Base-by-base conservation (phyloP, 306 rosid genomes). In the Canavalia gladiata region DNA sequence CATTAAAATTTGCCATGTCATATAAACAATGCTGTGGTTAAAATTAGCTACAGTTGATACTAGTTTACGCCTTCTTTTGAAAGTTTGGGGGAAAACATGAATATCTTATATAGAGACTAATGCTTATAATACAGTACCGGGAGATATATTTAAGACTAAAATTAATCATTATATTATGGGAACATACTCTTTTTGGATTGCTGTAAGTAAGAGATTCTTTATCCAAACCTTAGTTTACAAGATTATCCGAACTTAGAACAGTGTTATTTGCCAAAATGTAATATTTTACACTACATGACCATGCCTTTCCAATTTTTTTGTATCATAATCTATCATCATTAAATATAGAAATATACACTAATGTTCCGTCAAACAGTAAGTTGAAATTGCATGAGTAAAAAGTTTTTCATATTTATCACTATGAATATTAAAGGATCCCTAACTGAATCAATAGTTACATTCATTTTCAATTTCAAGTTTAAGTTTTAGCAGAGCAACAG, bases 381-480 rank as follows among this genome's bases (percentile, higher is more conserved):
- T 29, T 57, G 18, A 34, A 56, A 57, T 64, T 31, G 41, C 33
- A 18, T 18, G 25, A 18, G 25, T 18, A 18, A 18, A 18, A 18
- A 18, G 25, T 18, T 18, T 18, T 18, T 18, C 25, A 18, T 18
- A 18, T 18, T 18, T 18, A 18, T 18, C 25, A 18, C 25, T 18
- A 18, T 18, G 25, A 18, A 18, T 18, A 18, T 18, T 18, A 18
- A 18, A 18, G 25, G 25, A 18, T 18, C 25, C 25, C 25, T 18
- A 18, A 18, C 35, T 51, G 52, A 65, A 43, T 31, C 54, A 28
- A 43, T 52, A 51, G 33, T 41, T 41, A 29, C 5, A 6, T 12
- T 50, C 35, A 50, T 64, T 77, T 76, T 65, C 5, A 50, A 39
- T 65, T 77, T 77, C 30, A 77, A 65, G 35, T 64, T 50, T 25